Evolutionary conservation across 2,329 filamentous ascomycete genomes (phyloP).

Genomic region (Cladophialophora immunda): DNA sequence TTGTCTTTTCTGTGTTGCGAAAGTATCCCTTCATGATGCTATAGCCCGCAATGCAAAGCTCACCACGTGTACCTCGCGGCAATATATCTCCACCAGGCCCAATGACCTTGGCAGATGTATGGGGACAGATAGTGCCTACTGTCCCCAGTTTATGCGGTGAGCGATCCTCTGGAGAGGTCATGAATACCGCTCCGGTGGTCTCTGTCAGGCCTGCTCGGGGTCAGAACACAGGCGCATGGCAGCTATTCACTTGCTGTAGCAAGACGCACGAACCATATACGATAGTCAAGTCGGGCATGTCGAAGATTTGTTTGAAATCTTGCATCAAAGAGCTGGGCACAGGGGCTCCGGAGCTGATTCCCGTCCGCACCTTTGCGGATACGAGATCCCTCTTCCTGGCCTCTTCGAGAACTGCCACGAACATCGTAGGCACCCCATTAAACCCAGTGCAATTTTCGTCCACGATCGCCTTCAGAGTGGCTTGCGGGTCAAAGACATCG

Average conservation of each 20-base stretch:
- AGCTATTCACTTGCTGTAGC: not conserved
- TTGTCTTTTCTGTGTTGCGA: slow-evolving; percentile 77
- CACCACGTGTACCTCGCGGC: slow-evolving; percentile 73
- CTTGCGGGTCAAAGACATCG: slow-evolving; percentile 74
- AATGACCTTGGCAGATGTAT: slow-evolving; percentile 79
- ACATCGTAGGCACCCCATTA: slow-evolving; percentile 86
- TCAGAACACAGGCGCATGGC: slow-evolving; percentile 1
- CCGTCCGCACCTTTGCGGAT: no score
- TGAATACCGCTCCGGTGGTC: slow-evolving; percentile 81
- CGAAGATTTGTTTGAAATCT: no score
- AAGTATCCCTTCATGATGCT: slow-evolving; percentile 70
- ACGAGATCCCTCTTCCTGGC: no score
- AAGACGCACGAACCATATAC: slow-evolving; percentile 58
- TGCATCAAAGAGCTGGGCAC: no score
- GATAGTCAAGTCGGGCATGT: slow-evolving; percentile 50
- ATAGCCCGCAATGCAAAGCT: slow-evolving; percentile 80
- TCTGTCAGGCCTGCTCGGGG: slow-evolving; percentile 69
- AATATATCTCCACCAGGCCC: slow-evolving; percentile 71
- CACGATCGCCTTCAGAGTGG: slow-evolving; percentile 72
- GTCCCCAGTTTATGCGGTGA: slow-evolving; percentile 73
- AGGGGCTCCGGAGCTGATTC: no score
- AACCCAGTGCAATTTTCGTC: slow-evolving; percentile 76
- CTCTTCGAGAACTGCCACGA: slow-evolving; percentile 62
- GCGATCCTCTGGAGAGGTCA: slow-evolving; percentile 76
- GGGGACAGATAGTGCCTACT: slow-evolving; percentile 78